Percentiles rank a stretch among this genome's conserved stretches.
Evolutionary conservation across 176 grass and related monocot genomes (phyloP).

Genomic region (Rhynchospora pubera): DNA sequence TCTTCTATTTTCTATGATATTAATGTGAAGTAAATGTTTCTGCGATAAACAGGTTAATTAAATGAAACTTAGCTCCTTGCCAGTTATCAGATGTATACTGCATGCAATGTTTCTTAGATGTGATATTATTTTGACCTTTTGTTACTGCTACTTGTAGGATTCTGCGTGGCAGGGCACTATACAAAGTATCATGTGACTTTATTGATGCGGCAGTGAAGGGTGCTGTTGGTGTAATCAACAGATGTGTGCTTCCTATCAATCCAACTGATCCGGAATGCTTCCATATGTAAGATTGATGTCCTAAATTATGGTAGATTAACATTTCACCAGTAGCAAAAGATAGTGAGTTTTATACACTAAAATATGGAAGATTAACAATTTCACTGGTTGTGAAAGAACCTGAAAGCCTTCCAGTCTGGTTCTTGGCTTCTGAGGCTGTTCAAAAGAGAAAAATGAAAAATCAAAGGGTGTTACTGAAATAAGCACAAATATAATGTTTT

Average conservation of each 20-base stretch:
- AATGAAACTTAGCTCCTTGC: too few species aligned
- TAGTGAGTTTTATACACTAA: slow-evolving; percentile 38
- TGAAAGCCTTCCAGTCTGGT: background rate
- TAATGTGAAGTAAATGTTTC: background rate
- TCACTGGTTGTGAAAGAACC: background rate
- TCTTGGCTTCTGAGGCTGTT: background rate
- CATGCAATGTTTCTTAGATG: slow-evolving; percentile 9
- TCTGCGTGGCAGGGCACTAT: slow-evolving; percentile 88
- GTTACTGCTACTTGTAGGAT: slow-evolving; percentile 49
- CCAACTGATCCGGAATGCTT: slow-evolving; percentile 99
- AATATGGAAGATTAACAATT: background rate
- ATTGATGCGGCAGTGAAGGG: slow-evolving; percentile 96
- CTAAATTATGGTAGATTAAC: background rate
- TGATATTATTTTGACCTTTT: slow-evolving; percentile 15
- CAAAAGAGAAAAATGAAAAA: background rate
- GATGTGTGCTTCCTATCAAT: slow-evolving; percentile 96
- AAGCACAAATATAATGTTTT: background rate
- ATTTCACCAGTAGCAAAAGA: background rate
- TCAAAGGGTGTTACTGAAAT: background rate
- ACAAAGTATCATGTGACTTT: slow-evolving; percentile 98
- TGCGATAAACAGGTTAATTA: too few species aligned
- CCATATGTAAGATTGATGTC: slow-evolving; percentile 71
- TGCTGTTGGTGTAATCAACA: slow-evolving; percentile 90
- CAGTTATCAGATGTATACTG: slow-evolving; percentile 3
- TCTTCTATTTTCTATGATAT: background rate